Base-by-base conservation (phyloP, 179 eudicot species). In the Gypsophila paniculata region DNA sequence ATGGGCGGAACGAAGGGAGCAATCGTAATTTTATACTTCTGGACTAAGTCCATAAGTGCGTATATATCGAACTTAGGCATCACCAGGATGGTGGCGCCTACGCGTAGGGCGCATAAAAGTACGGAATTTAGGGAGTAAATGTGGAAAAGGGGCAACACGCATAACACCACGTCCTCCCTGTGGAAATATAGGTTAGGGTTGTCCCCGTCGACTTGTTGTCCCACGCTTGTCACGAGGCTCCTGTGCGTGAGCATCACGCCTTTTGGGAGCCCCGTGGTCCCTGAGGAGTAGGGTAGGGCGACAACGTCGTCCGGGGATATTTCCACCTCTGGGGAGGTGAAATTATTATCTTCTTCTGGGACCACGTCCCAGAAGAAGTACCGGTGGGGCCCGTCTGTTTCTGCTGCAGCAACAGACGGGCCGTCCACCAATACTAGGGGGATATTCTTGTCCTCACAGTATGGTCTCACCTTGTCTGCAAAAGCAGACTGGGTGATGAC, bases 181-280 rank as follows among this genome's bases (percentile, higher is more conserved):
- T 90, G 85, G 25, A 94, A 82, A 48, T 87, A 90, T 12, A 94
- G 75, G 68, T 94, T 90, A 0, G 99, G 97, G 39, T 94, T 94
- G 21, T 94, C 97, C 0, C 99, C 99, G 11, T 92, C 99, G 0
- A 91, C 99, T 54, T 94, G 97, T 69, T 94, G 99, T 0, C 96
- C 95, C 3, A 92, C 95, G 44, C 97, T 89, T 0, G 99, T 92
- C 2, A 94, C 93, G 0, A 87, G 77, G 13, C 93, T 85, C 74
- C 87, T 87, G 81, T 94, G 99, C 22, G 96, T 94, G 23, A 94
- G 80, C 99, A 92, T 94, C 55, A 94, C 99, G 1, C 97, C 99
- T 76, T 94, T 94, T 0, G 99, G 96, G 12, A 94, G 72, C 3
- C 99, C 99, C 0, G 99, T 94, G 3, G 99, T 94, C 0, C 99